Evolutionary conservation across 306 rosid species (phyloP).

Genomic region (Trifolium subterraneum): DNA sequence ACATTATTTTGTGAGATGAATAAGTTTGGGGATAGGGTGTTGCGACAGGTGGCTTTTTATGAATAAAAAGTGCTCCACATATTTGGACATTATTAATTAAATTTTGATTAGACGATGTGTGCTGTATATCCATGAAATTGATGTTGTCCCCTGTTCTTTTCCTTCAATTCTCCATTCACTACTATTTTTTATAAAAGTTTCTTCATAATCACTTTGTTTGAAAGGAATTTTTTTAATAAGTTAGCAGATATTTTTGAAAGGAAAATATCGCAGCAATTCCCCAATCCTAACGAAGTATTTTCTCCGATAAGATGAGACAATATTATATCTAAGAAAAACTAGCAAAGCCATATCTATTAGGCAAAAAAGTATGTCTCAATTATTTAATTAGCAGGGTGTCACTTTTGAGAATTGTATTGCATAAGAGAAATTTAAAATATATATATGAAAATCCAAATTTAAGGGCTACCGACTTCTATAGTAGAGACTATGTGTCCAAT

Average conservation of each 20-base stretch:
- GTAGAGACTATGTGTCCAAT: conserved; percentile 23
- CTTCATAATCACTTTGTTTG: too few relatives aligned
- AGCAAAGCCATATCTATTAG: neutral
- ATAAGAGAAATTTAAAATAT: conserved; percentile 4
- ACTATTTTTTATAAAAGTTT: too few relatives aligned
- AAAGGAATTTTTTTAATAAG: too few relatives aligned
- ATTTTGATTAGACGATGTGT: conserved; percentile 9
- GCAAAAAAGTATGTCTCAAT: conserved; percentile 2
- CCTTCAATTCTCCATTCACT: conserved; percentile 3
- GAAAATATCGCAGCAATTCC: too few relatives aligned
- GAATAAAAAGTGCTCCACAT: conserved; percentile 32
- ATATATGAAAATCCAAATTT: conserved; percentile 20
- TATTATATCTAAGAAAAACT: neutral
- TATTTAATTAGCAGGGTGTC: conserved; percentile 16
- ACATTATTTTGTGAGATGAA: neutral
- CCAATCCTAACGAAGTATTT: too few relatives aligned
- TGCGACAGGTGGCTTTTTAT: conserved; percentile 46
- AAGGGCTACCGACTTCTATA: conserved; percentile 23
- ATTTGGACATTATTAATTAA: conserved; percentile 6
- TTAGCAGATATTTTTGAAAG: too few relatives aligned
- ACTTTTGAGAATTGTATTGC: conserved; percentile 33
- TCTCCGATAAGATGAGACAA: too few relatives aligned
- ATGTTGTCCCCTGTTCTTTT: conserved; percentile 38
- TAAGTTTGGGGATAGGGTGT: neutral
- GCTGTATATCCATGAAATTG: conserved; percentile 43